phyloP scores from a whole-genome alignment of 352 stramenopile genomes.

The Aphanomyces cochlioides region DNA sequence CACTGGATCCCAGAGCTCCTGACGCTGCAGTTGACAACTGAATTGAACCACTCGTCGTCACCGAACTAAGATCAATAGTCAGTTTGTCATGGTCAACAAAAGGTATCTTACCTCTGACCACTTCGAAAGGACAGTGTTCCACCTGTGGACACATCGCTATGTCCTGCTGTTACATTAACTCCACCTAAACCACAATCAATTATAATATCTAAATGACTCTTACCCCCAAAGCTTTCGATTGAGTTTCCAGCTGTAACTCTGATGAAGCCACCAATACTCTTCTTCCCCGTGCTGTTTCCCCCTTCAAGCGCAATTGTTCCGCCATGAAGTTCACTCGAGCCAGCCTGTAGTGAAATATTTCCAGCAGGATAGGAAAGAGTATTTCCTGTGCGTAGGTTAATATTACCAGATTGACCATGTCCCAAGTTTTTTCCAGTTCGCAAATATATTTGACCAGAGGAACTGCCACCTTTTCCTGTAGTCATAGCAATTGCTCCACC shows the following conservation, averaged over 20 bases:
- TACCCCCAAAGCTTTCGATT: neutral
- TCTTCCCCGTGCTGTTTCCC: neutral
- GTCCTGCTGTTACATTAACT: neutral
- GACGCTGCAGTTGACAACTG: neutral
- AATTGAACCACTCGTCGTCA: conserved; percentile 7
- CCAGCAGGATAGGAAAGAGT: neutral
- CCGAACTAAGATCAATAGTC: neutral
- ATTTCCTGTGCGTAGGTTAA: neutral
- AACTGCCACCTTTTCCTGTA: conserved; percentile 30
- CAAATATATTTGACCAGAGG: neutral
- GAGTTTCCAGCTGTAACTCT: neutral
- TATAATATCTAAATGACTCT: neutral
- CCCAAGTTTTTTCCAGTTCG: neutral
- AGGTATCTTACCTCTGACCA: neutral
- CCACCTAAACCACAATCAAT: neutral
- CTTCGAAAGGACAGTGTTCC: neutral
- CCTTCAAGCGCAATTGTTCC: neutral
- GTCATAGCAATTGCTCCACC: conserved; percentile 35
- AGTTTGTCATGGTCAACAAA: neutral
- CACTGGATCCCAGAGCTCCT: neutral
- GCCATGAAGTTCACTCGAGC: neutral
- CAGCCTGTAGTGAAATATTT: neutral
- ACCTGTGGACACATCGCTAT: neutral
- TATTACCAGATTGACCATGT: neutral
- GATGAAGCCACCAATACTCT: neutral